A percentile compares a stretch with the other conserved stretches of the same genome.
Evolutionary conservation across 2,329 filamentous ascomycete species (phyloP).

Genomic region (Cadophora sp.): DNA sequence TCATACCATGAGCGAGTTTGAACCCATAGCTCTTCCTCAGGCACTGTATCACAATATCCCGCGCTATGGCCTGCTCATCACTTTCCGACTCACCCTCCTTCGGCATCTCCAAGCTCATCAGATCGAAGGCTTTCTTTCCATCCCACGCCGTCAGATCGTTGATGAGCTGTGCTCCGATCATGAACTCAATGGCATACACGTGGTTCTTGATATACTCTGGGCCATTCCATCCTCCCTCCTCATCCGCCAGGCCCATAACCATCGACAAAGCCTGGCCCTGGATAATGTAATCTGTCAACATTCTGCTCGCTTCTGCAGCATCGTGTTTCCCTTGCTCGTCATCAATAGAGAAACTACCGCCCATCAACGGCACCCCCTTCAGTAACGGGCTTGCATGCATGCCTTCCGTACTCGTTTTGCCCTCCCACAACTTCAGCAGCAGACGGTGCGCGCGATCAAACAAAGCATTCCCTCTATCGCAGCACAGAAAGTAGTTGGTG

Average conservation of each 20-base stretch:
- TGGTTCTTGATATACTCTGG: conserved; percentile 57
- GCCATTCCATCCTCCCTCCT: conserved; percentile 59
- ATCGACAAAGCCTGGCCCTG: conserved; percentile 60
- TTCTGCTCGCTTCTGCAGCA: conserved; percentile 49
- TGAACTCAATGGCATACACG: conserved; percentile 58
- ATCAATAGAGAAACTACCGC: conserved; percentile 37
- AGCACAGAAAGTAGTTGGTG: conserved; percentile 57
- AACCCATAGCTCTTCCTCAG: conserved; percentile 59
- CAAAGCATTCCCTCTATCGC: conserved; percentile 52
- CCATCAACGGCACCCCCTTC: conserved; percentile 51
- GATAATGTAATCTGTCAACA: conserved; percentile 63
- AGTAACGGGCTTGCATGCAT: conserved; percentile 57
- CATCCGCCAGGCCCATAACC: conserved; percentile 59
- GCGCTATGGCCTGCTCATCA: conserved; percentile 54
- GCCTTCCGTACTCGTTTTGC: conserved; percentile 56
- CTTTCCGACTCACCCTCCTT: conserved; percentile 50
- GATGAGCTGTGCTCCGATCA: conserved; percentile 58
- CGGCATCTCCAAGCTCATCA: conserved; percentile 55
- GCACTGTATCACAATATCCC: conserved; percentile 58
- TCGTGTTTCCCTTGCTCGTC: conserved; percentile 46
- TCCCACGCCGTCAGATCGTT: conserved; percentile 60
- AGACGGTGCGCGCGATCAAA: conserved; percentile 57
- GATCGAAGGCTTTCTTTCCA: conserved; percentile 55
- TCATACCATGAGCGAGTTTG: conserved; percentile 62
- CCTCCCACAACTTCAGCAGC: conserved; percentile 60